A percentile compares a stretch with the other conserved stretches of the same genome.
Conservation (phyloP, 345 rosid genomes). For the Euphorbia tirucalli region DNA sequence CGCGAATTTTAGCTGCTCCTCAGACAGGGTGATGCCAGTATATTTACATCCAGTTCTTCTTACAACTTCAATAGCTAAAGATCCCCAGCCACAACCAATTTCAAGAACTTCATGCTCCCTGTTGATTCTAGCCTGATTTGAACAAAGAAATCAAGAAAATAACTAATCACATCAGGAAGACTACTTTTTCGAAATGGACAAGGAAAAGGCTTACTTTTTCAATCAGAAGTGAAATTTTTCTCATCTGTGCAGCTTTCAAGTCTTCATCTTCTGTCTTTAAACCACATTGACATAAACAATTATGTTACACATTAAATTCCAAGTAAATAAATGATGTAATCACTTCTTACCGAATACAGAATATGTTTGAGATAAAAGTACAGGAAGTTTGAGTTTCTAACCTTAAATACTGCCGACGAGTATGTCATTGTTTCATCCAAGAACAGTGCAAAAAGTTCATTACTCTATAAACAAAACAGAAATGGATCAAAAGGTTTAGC, state of each 20-base stretch:
- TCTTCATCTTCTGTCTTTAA: conserved; percentile 59
- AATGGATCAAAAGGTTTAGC: background rate
- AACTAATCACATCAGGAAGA: background rate
- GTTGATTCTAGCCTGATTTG: conserved; percentile 51
- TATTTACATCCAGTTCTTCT: conserved; percentile 81
- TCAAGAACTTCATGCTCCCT: conserved; percentile 70
- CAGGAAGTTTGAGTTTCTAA: conserved; percentile 13
- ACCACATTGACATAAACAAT: background rate
- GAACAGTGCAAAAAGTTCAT: conserved; percentile 71
- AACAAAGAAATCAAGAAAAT: background rate
- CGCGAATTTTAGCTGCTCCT: conserved; percentile 70
- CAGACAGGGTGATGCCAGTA: conserved; percentile 78
- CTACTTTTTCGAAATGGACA: background rate
- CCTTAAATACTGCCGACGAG: conserved; percentile 85
- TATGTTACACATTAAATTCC: background rate
- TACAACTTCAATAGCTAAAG: conserved; percentile 82
- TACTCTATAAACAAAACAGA: conserved; percentile 49
- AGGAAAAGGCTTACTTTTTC: conserved; percentile 49
- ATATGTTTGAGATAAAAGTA: background rate
- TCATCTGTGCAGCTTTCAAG: no score
- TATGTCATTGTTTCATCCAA: conserved; percentile 90
- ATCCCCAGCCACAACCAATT: conserved; percentile 96
- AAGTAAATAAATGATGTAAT: background rate
- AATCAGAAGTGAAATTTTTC: conserved; percentile 58
- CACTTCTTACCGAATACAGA: no score